Base-by-base conservation (phyloP, 2,329 filamentous ascomycete species). In the Ophiostoma triangulosporum region DNA sequence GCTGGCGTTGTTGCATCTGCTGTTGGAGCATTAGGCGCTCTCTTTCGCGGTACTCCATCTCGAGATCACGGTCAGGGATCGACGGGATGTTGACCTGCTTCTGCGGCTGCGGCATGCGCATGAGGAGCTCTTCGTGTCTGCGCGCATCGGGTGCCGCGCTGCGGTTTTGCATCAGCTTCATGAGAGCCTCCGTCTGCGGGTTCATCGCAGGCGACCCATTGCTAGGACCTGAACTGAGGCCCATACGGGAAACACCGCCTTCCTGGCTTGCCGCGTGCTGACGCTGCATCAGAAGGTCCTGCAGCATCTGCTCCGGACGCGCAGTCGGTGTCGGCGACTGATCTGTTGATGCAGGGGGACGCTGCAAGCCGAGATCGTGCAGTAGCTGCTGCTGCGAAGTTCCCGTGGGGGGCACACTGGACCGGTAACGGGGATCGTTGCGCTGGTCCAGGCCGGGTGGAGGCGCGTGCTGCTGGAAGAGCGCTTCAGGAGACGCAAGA, bases 161-260 rank as follows among this genome's bases (percentile, higher is more conserved):
- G 55, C 75, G 73, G 57, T 68, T 66, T 60, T 84, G 80, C 86
- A 95, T 93, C 29, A 95, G 74, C 57, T 83, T 86, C 68, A 95
- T 86, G 49, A 95, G 71, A 64, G 93, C 90, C 59, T 94, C 86
- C n/a, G 84, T 80, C 61, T 91, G 86, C 60, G 74, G 79, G 64
- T 77, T 82, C 63, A 71, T 74, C 48, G 38, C 11, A 3, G 48
- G 33, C 20, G 53, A 20, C 2, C 43, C 33, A 2, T 26, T 35
- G 14, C 54, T 48, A 2, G 38, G 33, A 12, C 48, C 14, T 1
- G 32, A 12, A 4, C 48, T 40, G 2, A 45, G 48, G 15, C 43
- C 56, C 36, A 56, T 53, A 69, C 71, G 54, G 14, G 55, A 9
- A 53, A 66, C 60, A 64, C 64, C 52, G 57, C 58, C 59, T 59